phyloP scores from a whole-genome alignment of 352 stramenopile genomes.

The Phytophthora fragariae region DNA sequence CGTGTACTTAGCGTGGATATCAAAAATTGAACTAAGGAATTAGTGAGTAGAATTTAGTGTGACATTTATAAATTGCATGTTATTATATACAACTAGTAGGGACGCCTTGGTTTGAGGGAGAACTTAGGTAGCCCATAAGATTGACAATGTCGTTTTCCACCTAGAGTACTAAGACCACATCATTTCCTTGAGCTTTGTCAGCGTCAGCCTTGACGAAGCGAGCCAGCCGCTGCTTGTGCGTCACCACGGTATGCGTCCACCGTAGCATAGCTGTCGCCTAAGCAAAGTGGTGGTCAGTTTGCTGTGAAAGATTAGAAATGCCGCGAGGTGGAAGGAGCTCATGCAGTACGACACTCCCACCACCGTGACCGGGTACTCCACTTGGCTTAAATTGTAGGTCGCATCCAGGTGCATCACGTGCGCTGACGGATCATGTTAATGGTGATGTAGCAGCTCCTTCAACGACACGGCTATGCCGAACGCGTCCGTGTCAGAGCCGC shows the following conservation, averaged over 20 bases:
- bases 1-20: no score
- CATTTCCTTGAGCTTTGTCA: constrained; percentile 8
- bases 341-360: constrained; percentile 31
- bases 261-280: background rate
- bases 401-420: background rate
- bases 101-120: no score
- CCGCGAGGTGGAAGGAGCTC: constrained; percentile 26
- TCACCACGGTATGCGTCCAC: background rate
- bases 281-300: constrained; percentile 9
- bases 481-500: constrained; percentile 6
- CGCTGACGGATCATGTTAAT: background rate
- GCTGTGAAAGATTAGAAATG: constrained; percentile 20
- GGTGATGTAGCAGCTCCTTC: background rate
- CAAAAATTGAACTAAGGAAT: no score
- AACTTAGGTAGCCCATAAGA: background rate
- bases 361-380: constrained; percentile 21
- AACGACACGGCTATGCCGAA: constrained; percentile 12
- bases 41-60: no score
- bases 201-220: constrained; percentile 9
- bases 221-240: background rate
- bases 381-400: constrained; percentile 33
- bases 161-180: background rate
- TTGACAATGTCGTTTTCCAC: constrained; percentile 3
- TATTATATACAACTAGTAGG: no score
- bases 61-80: no score